A percentile compares a stretch with the other conserved stretches of the same genome.
Conservation (phyloP, 2,329 filamentous ascomycete species). For the Ophiostoma sp. region DNA sequence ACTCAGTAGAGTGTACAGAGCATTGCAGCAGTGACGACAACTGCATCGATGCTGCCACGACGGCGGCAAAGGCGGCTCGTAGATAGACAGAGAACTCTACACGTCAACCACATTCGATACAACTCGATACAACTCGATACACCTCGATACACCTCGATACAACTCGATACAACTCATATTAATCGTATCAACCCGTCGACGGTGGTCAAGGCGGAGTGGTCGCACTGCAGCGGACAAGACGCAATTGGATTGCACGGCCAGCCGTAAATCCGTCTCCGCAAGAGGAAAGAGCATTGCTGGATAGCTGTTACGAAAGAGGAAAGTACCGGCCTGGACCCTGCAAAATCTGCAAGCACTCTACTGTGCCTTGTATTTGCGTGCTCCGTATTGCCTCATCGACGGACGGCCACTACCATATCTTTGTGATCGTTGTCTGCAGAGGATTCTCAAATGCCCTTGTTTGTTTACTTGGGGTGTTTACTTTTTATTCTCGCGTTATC, state of each 20-base stretch:
- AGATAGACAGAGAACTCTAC: no score
- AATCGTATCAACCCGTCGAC: no score
- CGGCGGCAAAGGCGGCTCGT: no score
- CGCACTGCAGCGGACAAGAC: slow-evolving; percentile 1
- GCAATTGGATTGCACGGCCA: background rate
- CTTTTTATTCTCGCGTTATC: no score
- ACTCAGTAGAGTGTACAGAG: no score
- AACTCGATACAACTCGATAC: no score
- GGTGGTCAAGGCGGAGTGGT: background rate
- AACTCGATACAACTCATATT: background rate
- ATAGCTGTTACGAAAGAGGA: background rate
- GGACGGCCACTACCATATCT: no score
- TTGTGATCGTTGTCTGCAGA: background rate
- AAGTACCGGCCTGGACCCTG: background rate
- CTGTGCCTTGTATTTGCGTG: background rate
- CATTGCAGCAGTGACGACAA: no score
- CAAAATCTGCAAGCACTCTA: background rate
- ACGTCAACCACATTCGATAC: no score
- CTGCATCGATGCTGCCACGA: no score
- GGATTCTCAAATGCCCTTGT: background rate
- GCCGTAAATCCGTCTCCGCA: background rate
- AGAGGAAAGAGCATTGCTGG: background rate
- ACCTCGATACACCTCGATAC: no score
- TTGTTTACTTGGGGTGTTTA: background rate
- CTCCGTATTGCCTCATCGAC: no score